Evolutionary conservation across 78 protist species (phyloP).

Genomic region (Pigoraptor vietnamica): DNA sequence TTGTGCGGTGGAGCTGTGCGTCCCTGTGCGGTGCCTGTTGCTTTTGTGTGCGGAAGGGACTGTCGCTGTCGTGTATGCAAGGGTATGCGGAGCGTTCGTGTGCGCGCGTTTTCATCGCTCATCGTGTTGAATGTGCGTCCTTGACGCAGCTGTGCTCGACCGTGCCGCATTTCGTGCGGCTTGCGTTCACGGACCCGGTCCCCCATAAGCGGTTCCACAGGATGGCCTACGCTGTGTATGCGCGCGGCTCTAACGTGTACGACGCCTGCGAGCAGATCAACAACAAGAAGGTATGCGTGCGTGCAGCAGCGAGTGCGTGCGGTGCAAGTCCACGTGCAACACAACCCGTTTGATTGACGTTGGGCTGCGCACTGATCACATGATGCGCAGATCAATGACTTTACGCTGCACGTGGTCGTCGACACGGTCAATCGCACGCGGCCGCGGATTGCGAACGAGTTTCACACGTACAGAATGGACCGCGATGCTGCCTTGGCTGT

Average conservation of each 20-base stretch:
- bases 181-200: neutral
- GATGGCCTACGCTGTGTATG: neutral
- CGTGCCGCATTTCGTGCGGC: neutral
- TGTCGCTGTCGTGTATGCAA: neutral
- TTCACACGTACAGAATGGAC: neutral
- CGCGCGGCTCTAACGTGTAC: neutral
- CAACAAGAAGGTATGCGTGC: neutral
- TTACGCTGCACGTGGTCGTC: neutral
- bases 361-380: neutral
- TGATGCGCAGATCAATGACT: neutral
- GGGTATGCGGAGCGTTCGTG: no score
- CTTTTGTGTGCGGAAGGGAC: neutral
- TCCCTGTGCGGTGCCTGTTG: neutral
- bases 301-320: no score
- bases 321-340: neutral
- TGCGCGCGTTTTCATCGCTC: neutral
- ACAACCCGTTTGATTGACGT: neutral
- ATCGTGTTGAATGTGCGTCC: neutral
- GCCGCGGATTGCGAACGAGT: neutral
- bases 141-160: neutral
- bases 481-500: neutral
- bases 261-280: neutral
- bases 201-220: neutral
- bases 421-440: neutral
- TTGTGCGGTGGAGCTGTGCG: neutral